Conservation (phyloP, 805 yeast species). For the Candida schatavii region DNA sequence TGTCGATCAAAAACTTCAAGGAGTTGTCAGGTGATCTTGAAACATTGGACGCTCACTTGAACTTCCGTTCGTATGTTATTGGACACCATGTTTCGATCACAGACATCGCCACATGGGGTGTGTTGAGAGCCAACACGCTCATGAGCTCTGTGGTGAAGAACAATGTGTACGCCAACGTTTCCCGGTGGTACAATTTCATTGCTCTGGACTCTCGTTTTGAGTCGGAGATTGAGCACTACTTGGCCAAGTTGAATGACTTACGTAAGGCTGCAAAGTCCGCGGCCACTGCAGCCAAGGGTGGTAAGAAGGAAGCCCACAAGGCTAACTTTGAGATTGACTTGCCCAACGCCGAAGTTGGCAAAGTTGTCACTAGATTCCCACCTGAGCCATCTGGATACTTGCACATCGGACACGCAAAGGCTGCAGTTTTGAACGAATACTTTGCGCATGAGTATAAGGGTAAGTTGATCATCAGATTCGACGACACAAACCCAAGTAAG, state of each 20-base stretch:
- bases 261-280: constrained; percentile 61
- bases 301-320: constrained; percentile 84
- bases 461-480: constrained; percentile 93
- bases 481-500: constrained; percentile 96
- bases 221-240: constrained; percentile 61
- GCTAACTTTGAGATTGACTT: constrained; percentile 94
- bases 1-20: constrained; percentile 84
- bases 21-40: constrained; percentile 76
- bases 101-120: constrained; percentile 92
- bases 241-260: constrained; percentile 68
- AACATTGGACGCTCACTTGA: constrained; percentile 75
- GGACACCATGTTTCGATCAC: constrained; percentile 71
- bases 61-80: constrained; percentile 74
- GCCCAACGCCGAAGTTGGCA: constrained; percentile 86
- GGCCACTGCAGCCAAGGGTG: constrained; percentile 36
- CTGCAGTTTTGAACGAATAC: constrained; percentile 94
- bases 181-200: constrained; percentile 88
- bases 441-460: constrained; percentile 96
- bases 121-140: constrained; percentile 86
- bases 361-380: constrained; percentile 98
- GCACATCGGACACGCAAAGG: constrained; percentile 99
- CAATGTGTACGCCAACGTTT: constrained; percentile 77
- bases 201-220: constrained; percentile 69
- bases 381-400: constrained; percentile 99
- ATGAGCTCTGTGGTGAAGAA: constrained; percentile 88